Conservation (phyloP, 1,284 basidiomycete genomes). For the Moesziomyces sp. region DNA sequence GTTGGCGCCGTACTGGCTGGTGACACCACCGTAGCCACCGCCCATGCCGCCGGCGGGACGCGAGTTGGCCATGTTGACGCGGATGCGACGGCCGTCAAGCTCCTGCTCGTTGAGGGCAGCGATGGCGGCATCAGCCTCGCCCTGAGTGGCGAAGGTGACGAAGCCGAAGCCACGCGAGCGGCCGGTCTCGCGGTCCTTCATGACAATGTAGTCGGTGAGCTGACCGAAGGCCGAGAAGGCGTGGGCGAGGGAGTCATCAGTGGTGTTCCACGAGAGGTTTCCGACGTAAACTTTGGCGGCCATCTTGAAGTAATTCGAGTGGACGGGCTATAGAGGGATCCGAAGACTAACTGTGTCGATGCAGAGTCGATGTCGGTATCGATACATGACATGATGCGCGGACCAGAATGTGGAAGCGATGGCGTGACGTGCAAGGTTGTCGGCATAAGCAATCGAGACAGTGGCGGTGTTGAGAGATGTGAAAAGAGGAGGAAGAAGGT, state of each 20-base stretch:
- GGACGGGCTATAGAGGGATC: slow-evolving; percentile 36
- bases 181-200: slow-evolving; percentile 96
- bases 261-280: slow-evolving; percentile 68
- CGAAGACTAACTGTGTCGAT: slow-evolving; percentile 38
- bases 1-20: slow-evolving; percentile 65
- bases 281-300: slow-evolving; percentile 68
- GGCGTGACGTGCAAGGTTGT: too few relatives aligned
- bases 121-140: slow-evolving; percentile 85
- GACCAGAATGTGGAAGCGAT: too few relatives aligned
- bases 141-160: slow-evolving; percentile 72
- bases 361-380: too few relatives aligned
- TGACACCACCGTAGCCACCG: slow-evolving; percentile 62
- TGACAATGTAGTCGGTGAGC: slow-evolving; percentile 73
- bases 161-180: slow-evolving; percentile 93
- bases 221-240: slow-evolving; percentile 66
- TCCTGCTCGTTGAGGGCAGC: slow-evolving; percentile 85
- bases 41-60: slow-evolving; percentile 71
- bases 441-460: neutral
- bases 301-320: slow-evolving; percentile 50
- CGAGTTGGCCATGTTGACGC: slow-evolving; percentile 92
- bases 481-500: neutral
- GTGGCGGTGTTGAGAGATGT: neutral
- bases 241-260: slow-evolving; percentile 65
- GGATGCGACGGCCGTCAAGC: slow-evolving; percentile 89
- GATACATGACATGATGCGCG: too few relatives aligned